These are phyloP conservation scores for barrel medic (Medicago truncatula) DNA, from an alignment of 306 rosid genomes.

Conservation along the genomic window MtrunA17r5.0-ANR NC_053045.1:3630501-3631000, in stretches of 20 bases:
- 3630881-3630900: background rate
- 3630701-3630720: slow-evolving; percentile 38
- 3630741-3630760: slow-evolving; percentile 36
- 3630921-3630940: slow-evolving; percentile 11
- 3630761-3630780: slow-evolving; percentile 23
- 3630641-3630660: slow-evolving; percentile 30
- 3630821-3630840: slow-evolving; percentile 34
- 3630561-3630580: slow-evolving; percentile 34
- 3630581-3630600: slow-evolving; percentile 37
- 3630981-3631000: background rate
- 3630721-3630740: slow-evolving; percentile 34
- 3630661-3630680: slow-evolving; percentile 41
- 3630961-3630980: background rate
- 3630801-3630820: slow-evolving; percentile 15
- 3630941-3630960: background rate
- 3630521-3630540: slow-evolving; percentile 27
- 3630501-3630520: slow-evolving; percentile 36
- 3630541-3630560: slow-evolving; percentile 39
- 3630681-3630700: slow-evolving; percentile 43
- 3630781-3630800: background rate
- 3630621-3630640: slow-evolving; percentile 10
- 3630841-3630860: slow-evolving; percentile 39
- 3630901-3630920: background rate
- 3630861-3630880: slow-evolving; percentile 14
- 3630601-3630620: background rate